phyloP scores from a whole-genome alignment of 768 basidiomycete genomes.

The Suillus occidentalis region DNA sequence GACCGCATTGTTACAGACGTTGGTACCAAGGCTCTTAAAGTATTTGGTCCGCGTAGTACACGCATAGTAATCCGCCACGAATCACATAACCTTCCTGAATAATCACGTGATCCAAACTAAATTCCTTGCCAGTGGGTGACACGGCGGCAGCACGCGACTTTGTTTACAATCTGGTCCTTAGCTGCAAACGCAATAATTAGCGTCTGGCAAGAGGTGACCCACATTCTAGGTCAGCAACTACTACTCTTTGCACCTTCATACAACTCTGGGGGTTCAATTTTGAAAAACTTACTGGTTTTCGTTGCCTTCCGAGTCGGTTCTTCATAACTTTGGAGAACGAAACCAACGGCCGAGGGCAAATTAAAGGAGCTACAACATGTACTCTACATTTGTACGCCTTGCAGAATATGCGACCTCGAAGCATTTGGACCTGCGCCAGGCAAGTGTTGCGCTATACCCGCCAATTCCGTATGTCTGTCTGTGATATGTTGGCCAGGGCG shows the following conservation, averaged over 20 bases:
- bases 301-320: background rate
- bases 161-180: too few relatives aligned
- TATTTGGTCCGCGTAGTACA: background rate
- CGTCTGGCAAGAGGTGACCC: background rate
- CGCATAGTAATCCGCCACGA: too few relatives aligned
- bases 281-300: background rate
- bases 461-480: slow-evolving; percentile 67
- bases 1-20: background rate
- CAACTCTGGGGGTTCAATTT: background rate
- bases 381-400: slow-evolving; percentile 16
- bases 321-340: background rate
- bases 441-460: slow-evolving; percentile 72
- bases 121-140: too few relatives aligned
- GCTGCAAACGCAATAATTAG: too few relatives aligned
- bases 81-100: background rate
- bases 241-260: background rate
- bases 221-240: background rate
- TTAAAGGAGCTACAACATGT: background rate
- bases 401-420: slow-evolving; percentile 49
- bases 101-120: background rate
- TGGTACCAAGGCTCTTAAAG: background rate
- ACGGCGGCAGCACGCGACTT: too few relatives aligned
- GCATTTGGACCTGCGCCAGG: slow-evolving; percentile 58
- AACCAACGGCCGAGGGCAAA: background rate
- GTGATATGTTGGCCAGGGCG: background rate